Conservation (phyloP, 2,329 filamentous ascomycete genomes). For the Beauveria sp. region DNA sequence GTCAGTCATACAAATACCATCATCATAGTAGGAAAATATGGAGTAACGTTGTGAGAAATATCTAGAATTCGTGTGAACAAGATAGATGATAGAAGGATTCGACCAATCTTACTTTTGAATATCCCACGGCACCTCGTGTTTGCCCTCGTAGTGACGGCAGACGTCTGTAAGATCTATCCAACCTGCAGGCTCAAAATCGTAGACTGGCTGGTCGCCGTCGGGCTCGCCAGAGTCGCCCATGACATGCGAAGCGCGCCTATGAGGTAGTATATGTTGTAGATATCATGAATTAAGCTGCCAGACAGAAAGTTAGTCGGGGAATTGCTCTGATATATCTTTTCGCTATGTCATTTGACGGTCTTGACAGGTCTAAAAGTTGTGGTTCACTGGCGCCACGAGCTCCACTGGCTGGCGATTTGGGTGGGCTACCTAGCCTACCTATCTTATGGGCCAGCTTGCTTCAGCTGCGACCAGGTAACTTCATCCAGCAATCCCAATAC, state of each 20-base stretch:
- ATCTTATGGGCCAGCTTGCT: conserved; percentile 11
- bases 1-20: conserved; percentile 84
- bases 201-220: conserved; percentile 9
- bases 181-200: conserved; percentile 33
- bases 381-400: neutral
- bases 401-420: neutral
- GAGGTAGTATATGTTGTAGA: neutral
- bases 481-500: neutral
- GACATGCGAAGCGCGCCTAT: neutral
- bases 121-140: conserved; percentile 69
- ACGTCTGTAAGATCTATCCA: conserved; percentile 49
- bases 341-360: neutral
- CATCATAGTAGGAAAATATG: conserved; percentile 81
- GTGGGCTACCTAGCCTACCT: too few species aligned
- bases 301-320: too few species aligned
- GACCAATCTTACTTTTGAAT: conserved; percentile 62
- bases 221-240: neutral
- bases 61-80: conserved; percentile 35
- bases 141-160: conserved; percentile 67
- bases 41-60: conserved; percentile 87
- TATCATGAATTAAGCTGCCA: too few species aligned
- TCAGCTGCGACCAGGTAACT: neutral
- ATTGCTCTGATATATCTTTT: neutral
- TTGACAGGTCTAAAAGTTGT: conserved; percentile 5
- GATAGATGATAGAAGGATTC: too few species aligned